Evolutionary conservation across 2,329 filamentous ascomycete species (phyloP), one percentile per base, ranked within the genome.

Genomic region (Xylaria sp.): DNA sequence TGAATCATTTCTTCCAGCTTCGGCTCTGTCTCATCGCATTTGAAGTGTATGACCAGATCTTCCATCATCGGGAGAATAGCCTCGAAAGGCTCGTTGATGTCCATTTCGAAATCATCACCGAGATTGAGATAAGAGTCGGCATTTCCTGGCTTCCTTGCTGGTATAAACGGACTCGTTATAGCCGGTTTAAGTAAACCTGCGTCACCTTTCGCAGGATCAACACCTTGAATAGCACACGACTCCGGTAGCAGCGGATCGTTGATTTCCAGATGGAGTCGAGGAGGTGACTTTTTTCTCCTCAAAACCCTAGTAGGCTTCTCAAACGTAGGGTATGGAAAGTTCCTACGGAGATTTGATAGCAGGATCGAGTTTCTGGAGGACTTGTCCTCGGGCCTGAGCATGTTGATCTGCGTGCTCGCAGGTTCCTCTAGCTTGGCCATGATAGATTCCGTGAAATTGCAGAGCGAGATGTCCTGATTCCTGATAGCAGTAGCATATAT

Each of bases 11-110:
- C 74, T 19, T 80, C 77, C 1, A 86, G 69, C 0, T 79, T 67
- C 1, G 69, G 60, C 60, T 82, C 76, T 0, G 70, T 67, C 1
- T 71, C 69, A 1, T 77, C 76, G 7, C 78, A 75, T 11, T 77
- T 79, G 58, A 87, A 78, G 51, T 82, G 75, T 23, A 88, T 74
- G 2, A 86, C 76, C 1, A 86, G 67, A 61, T 87, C 81, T 66
- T 87, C 85, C 0, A 75, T 66, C 48, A 83, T 71, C 0, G 80
- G 78, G 19, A 87, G 73, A 0, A 84, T 75, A 0, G 80, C 74
- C 39, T 76, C 72, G 46, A 77, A 76, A 0, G 68, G 57, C 13
- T 67, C 59, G 7, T 70, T 57, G 6, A 60, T 47, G 11, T 65
- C 63, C 1, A 62, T 30, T 11, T 69, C 57, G 6, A 61, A 54